Conservation (phyloP, 2,329 filamentous ascomycete genomes). For the Scedosporium boydii region DNA sequence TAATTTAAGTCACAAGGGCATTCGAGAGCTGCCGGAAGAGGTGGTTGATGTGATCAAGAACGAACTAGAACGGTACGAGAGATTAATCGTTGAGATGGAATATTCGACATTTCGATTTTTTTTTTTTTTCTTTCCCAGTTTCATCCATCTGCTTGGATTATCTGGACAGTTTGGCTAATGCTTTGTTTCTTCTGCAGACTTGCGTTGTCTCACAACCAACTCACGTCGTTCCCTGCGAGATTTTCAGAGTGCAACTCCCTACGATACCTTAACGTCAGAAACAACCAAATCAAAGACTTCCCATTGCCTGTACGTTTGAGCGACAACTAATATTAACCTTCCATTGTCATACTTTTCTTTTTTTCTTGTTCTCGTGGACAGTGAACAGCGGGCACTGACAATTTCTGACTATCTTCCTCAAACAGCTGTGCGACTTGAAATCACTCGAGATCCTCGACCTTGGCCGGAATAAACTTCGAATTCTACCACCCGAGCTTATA, state of each 20-base stretch:
- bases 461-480: slow-evolving; percentile 73
- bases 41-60: slow-evolving; percentile 67
- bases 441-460: slow-evolving; percentile 90
- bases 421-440: slow-evolving; percentile 72
- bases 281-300: slow-evolving; percentile 61
- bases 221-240: slow-evolving; percentile 58
- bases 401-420: background rate
- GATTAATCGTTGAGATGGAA: background rate
- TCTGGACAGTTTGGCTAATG: background rate
- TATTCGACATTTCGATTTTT: background rate
- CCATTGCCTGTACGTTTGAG: slow-evolving; percentile 39
- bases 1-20: slow-evolving; percentile 67
- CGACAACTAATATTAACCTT: background rate
- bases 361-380: background rate
- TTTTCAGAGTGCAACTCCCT: slow-evolving; percentile 70
- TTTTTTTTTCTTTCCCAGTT: background rate
- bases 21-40: slow-evolving; percentile 61
- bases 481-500: slow-evolving; percentile 68
- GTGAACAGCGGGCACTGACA: background rate
- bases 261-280: slow-evolving; percentile 71
- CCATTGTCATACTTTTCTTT: background rate
- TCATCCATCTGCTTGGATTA: background rate
- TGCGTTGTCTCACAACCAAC: slow-evolving; percentile 71
- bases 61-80: slow-evolving; percentile 58
- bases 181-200: slow-evolving; percentile 39